A percentile compares a stretch with the other conserved stretches of the same genome.
These are phyloP conservation scores for Penicillium tannophilum DNA, from an alignment of 495 filamentous ascomycete genomes.

Conservation along the genomic window DNA sequence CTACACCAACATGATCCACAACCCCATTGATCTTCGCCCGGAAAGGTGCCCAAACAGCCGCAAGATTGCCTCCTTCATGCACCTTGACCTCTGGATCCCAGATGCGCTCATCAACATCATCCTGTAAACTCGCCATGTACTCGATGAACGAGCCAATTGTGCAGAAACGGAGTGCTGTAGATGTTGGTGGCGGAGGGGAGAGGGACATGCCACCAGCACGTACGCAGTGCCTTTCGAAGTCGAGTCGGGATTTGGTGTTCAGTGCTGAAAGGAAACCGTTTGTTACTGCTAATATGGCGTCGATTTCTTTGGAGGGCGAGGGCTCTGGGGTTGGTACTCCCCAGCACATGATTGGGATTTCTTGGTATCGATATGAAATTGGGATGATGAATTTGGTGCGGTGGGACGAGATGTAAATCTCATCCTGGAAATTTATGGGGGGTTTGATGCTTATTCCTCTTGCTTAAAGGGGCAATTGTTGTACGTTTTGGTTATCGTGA, in stretches of 20 bases:
- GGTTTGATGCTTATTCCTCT: not conserved
- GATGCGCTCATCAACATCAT: slow-evolving; percentile 41
- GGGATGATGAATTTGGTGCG: not conserved
- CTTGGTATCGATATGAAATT: not conserved
- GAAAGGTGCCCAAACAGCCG: slow-evolving; percentile 46
- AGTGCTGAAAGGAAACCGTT: slow-evolving; percentile 40
- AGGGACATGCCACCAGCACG: slow-evolving; percentile 43
- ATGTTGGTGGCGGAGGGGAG: slow-evolving; percentile 33
- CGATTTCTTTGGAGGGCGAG: slow-evolving; percentile 24
- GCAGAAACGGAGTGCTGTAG: slow-evolving; percentile 39
- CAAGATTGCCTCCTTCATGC: slow-evolving; percentile 33
- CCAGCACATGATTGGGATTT: slow-evolving; percentile 27
- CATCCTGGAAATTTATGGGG: not conserved
- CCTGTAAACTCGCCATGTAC: slow-evolving; percentile 31
- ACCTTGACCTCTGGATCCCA: slow-evolving; percentile 44
- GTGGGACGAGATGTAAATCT: not conserved
- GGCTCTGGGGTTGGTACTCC: slow-evolving; percentile 8
- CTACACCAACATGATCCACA: slow-evolving; percentile 45
- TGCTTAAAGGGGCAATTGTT: not conserved
- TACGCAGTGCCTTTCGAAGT: slow-evolving; percentile 43
- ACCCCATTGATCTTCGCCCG: slow-evolving; percentile 41
- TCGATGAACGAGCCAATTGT: slow-evolving; percentile 44
- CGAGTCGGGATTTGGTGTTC: slow-evolving; percentile 32
- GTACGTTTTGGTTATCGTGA: slow-evolving; percentile 8
- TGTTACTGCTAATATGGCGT: slow-evolving; percentile 36